Percentiles rank a stretch among this genome's conserved stretches.
phyloP scores from a whole-genome alignment of 176 grass and related monocot genomes.

The Dactylis glomerata region DNA sequence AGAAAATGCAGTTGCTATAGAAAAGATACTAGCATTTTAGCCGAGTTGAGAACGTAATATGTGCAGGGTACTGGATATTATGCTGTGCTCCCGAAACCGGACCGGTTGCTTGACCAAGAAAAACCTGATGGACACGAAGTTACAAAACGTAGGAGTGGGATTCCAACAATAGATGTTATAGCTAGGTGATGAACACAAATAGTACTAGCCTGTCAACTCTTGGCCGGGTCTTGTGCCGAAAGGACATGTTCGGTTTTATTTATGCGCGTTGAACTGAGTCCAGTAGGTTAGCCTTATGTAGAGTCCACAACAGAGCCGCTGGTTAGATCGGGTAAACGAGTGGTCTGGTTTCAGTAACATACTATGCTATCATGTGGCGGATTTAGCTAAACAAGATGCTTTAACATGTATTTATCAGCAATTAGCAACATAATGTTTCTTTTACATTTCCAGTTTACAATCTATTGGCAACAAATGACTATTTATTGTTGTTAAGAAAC shows the following conservation, averaged over 20 bases:
- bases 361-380: not conserved
- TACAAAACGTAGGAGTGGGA: not conserved
- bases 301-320: not conserved
- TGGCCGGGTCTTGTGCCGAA: not conserved
- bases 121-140: not conserved
- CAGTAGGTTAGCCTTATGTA: not conserved
- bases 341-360: not conserved
- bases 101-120: not conserved
- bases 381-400: not conserved
- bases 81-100: not conserved
- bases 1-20: not conserved
- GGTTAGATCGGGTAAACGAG: not conserved
- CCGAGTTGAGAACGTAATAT: not conserved
- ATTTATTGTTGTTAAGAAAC: not conserved
- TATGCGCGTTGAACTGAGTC: not conserved
- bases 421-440: not conserved
- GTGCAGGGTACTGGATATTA: not conserved
- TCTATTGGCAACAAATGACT: not conserved
- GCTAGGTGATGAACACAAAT: not conserved
- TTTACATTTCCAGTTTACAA: not conserved
- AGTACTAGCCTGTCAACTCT: not conserved
- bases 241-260: slow-evolving; percentile 12
- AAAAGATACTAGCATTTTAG: slow-evolving; percentile 6
- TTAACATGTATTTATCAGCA: not conserved
- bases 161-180: not conserved